Percentiles rank a stretch among this genome's conserved stretches.
Evolutionary conservation across 2,329 filamentous ascomycete species (phyloP).

Genomic region (Lachnellula suecica): DNA sequence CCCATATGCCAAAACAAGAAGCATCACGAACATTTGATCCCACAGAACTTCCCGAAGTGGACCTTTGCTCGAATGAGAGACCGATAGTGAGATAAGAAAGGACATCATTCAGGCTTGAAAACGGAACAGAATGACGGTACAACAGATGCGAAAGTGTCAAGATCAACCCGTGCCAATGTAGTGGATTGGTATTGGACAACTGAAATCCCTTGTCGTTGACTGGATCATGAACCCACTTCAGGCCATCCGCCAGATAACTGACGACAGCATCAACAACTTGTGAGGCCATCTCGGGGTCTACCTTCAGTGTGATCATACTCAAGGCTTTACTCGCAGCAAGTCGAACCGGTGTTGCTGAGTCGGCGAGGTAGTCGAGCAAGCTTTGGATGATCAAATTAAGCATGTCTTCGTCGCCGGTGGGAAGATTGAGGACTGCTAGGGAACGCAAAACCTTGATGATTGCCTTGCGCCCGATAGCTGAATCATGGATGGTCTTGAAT

Average conservation of each 20-base stretch:
- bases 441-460: constrained; percentile 83
- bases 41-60: constrained; percentile 77
- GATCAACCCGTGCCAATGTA: constrained; percentile 91
- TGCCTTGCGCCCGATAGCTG: constrained; percentile 78
- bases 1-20: constrained; percentile 95
- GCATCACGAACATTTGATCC: constrained; percentile 93
- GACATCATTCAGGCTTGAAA: background rate
- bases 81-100: constrained; percentile 69
- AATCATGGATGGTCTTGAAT: constrained; percentile 59
- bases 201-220: constrained; percentile 38
- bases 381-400: constrained; percentile 82
- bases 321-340: constrained; percentile 91
- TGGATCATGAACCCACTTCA: background rate
- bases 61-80: constrained; percentile 84
- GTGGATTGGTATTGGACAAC: constrained; percentile 72
- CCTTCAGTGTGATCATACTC: constrained; percentile 78
- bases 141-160: constrained; percentile 84
- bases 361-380: constrained; percentile 73
- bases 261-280: constrained; percentile 88
- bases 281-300: constrained; percentile 76
- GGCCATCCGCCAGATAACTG: constrained; percentile 54
- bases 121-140: constrained; percentile 77
- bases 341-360: constrained; percentile 88
- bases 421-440: constrained; percentile 59
- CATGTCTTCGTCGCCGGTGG: constrained; percentile 32